A percentile compares a stretch with the other conserved stretches of the same genome.
Evolutionary conservation across 257 asterid species (phyloP).

Genomic region (Scutellaria minor): DNA sequence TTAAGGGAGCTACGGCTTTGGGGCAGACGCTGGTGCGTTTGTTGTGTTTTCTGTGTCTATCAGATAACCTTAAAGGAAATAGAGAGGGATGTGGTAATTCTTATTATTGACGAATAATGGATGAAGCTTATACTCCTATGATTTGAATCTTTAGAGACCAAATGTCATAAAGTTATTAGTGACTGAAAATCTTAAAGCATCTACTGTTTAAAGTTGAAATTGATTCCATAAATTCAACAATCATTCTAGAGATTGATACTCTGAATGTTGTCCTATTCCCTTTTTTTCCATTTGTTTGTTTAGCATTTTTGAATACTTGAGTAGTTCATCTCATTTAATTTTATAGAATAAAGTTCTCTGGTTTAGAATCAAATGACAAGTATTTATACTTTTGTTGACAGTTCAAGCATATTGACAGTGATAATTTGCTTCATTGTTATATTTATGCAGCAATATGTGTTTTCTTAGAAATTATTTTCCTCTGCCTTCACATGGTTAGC

Average conservation of each 20-base stretch:
- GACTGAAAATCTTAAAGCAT: neutral
- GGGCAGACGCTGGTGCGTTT: no score
- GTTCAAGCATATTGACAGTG: neutral
- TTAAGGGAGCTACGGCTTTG: no score
- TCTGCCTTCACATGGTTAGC: neutral
- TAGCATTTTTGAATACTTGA: neutral
- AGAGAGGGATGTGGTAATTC: neutral
- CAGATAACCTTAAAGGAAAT: neutral
- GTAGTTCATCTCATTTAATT: neutral
- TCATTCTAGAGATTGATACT: neutral
- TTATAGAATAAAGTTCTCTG: neutral
- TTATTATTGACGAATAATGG: neutral
- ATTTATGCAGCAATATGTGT: neutral
- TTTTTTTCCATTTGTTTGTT: neutral
- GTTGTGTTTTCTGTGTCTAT: no score
- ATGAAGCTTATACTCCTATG: neutral
- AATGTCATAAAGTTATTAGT: slow-evolving; percentile 3
- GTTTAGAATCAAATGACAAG: neutral
- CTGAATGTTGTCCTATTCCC: neutral
- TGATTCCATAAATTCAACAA: neutral
- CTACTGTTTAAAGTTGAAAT: neutral
- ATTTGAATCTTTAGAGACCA: neutral
- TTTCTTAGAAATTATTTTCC: neutral
- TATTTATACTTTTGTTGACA: neutral
- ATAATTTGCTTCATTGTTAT: neutral